Conservation (phyloP, 2,329 filamentous ascomycete species). For the Colletotrichum limetticola region DNA sequence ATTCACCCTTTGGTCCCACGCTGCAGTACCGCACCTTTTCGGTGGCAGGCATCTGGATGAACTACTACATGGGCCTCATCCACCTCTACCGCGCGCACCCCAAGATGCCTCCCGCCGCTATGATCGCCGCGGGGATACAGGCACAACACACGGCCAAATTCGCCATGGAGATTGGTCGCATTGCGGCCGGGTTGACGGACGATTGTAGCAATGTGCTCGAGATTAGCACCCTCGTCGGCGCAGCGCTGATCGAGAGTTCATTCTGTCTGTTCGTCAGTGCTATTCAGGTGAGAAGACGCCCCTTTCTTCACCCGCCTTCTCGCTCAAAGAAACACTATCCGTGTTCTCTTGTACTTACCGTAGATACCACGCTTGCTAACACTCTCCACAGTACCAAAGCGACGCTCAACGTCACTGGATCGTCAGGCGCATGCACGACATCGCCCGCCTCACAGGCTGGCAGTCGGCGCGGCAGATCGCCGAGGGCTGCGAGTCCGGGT, state of each 20-base stretch:
- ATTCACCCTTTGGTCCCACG: conserved; percentile 82
- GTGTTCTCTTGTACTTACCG: no score
- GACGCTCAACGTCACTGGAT: conserved; percentile 80
- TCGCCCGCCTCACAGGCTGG: conserved; percentile 87
- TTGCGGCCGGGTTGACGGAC: conserved; percentile 77
- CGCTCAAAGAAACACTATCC: background rate
- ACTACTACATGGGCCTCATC: conserved; percentile 87
- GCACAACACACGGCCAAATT: conserved; percentile 76
- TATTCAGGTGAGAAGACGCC: conserved; percentile 66
- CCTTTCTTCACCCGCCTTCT: background rate
- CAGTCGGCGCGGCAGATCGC: conserved; percentile 85
- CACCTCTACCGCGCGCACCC: conserved; percentile 86
- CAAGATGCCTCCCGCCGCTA: conserved; percentile 88
- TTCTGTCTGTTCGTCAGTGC: conserved; percentile 89
- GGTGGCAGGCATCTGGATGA: conserved; percentile 89
- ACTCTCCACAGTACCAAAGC: conserved; percentile 70
- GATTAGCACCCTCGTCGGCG: conserved; percentile 81
- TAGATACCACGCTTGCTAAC: conserved; percentile 31
- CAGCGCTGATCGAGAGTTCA: conserved; percentile 83
- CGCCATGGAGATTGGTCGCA: conserved; percentile 81
- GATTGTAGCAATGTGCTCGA: conserved; percentile 62
- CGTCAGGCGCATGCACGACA: conserved; percentile 77
- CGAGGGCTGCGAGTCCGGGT: conserved; percentile 84
- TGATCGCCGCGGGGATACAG: conserved; percentile 84
- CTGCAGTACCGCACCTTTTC: conserved; percentile 86